Evolutionary conservation across 139 green algal species (phyloP), one percentile per base, ranked within the genome.

Genomic region (Medakamo hakoo): DNA sequence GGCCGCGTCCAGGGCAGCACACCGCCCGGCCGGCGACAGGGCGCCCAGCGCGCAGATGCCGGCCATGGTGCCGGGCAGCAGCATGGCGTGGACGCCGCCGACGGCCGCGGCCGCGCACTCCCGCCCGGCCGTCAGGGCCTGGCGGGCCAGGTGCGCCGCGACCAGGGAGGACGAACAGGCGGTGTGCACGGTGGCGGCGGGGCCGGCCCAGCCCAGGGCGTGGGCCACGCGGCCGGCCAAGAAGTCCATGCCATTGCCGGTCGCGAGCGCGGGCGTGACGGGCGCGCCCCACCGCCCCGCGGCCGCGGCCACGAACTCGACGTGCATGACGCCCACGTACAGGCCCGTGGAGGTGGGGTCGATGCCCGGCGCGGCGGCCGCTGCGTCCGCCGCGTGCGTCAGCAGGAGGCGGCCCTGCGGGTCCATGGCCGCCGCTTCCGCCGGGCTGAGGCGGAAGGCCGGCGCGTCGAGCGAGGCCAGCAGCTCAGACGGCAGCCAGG

Each of bases 121-220:
- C 9, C 40, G 40, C 2, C 32, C 58, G 0, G n/a, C 30, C 2
- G 30, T 24, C 28, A 83, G 60, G 20, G 70, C 62, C 19, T 30
- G 69, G 59, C 69, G 48, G 2, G 83, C 80, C 21, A 91, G 30
- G 60, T 82, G 65, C 2, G 78, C 71, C 21, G 82, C 74, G 2
- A 93, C 83, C n/a, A 96, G 71, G 18, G 82, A 91, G 18, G 86
- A 92, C 16, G 85, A 94, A 78, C 88, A 96, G 5, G 88, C 88
- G 3, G 84, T 89, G 71, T 85, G 71, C 16, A 73, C 68, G 48
- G 80, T 86, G 55, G 77, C n/a, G 32, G 60, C 65, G 20, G 77
- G 63, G 14, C 73, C 69, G 2, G 55, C 64, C 22, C 79, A 62
- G 30, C 67, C 71, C 59, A 82, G 85, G 3, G 59, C 69, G 64